Evolutionary conservation across 352 stramenopile species (phyloP).

Genomic region (Pythium monospermum): DNA sequence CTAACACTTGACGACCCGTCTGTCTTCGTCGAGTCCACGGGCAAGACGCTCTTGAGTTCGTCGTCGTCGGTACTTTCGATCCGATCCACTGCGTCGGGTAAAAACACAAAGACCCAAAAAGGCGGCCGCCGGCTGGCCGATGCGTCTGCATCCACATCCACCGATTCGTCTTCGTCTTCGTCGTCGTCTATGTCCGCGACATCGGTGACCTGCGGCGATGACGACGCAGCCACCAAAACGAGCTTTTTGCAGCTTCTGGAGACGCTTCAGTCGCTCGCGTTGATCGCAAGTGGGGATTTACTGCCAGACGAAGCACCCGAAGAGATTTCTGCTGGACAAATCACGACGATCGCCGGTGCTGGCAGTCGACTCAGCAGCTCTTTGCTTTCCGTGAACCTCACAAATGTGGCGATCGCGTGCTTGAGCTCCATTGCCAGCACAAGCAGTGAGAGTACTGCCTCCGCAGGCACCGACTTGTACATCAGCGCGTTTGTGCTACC

Average conservation of each 20-base stretch:
- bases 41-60: constrained; percentile 35
- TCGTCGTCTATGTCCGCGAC: too few species aligned
- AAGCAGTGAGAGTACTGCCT: too few species aligned
- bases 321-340: constrained; percentile 22
- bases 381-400: constrained; percentile 40
- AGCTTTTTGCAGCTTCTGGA: constrained; percentile 33
- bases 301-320: constrained; percentile 34
- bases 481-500: constrained; percentile 41
- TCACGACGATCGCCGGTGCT: constrained; percentile 33
- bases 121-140: too few species aligned
- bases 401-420: constrained; percentile 33
- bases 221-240: constrained; percentile 14
- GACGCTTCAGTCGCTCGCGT: constrained; percentile 46
- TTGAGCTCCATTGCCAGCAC: constrained; percentile 14
- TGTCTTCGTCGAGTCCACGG: constrained; percentile 38
- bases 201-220: constrained; percentile 1
- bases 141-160: too few species aligned
- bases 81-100: background rate
- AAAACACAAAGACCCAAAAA: too few species aligned
- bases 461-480: constrained; percentile 32
- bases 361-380: constrained; percentile 16
- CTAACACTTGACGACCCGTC: constrained; percentile 31
- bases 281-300: constrained; percentile 45
- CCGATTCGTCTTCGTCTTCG: background rate
- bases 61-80: constrained; percentile 39